Evolutionary conservation across 257 asterid species (phyloP).

Genomic region (Misopates orontium): DNA sequence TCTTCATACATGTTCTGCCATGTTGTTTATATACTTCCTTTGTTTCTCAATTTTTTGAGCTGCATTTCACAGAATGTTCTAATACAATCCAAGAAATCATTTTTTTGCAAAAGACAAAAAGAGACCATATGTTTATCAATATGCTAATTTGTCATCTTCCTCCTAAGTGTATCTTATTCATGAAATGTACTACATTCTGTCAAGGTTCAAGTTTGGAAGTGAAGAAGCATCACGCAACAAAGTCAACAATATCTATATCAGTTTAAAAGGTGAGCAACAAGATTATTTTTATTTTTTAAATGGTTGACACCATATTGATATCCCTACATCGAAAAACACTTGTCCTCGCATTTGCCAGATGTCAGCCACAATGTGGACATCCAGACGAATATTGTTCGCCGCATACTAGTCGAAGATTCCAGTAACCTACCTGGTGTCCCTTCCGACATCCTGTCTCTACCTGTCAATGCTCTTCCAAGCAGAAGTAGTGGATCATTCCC

Average conservation of each 20-base stretch:
- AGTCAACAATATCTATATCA: constrained; percentile 36
- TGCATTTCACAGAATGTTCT: too few relatives aligned
- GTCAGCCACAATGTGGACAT: background rate
- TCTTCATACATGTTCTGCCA: background rate
- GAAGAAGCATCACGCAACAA: constrained; percentile 33
- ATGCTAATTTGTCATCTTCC: too few relatives aligned
- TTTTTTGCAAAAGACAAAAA: too few relatives aligned
- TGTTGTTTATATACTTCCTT: background rate
- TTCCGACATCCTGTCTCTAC: constrained; percentile 31
- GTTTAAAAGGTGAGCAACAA: constrained; percentile 45
- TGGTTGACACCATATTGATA: background rate
- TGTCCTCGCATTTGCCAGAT: too few relatives aligned
- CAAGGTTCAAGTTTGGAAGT: constrained; percentile 49
- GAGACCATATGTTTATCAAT: too few relatives aligned
- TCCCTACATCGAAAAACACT: too few relatives aligned
- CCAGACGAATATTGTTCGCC: constrained; percentile 44
- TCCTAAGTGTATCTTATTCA: constrained; percentile 25
- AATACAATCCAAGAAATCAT: too few relatives aligned
- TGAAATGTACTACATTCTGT: constrained; percentile 19
- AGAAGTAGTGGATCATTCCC: constrained; percentile 91
- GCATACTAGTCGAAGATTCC: constrained; percentile 55
- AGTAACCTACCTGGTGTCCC: constrained; percentile 56
- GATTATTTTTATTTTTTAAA: background rate
- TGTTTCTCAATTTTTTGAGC: too few relatives aligned
- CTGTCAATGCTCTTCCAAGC: constrained; percentile 52